phyloP scores from a whole-genome alignment of 2,329 filamentous ascomycete species.

The Fusarium algeriense region DNA sequence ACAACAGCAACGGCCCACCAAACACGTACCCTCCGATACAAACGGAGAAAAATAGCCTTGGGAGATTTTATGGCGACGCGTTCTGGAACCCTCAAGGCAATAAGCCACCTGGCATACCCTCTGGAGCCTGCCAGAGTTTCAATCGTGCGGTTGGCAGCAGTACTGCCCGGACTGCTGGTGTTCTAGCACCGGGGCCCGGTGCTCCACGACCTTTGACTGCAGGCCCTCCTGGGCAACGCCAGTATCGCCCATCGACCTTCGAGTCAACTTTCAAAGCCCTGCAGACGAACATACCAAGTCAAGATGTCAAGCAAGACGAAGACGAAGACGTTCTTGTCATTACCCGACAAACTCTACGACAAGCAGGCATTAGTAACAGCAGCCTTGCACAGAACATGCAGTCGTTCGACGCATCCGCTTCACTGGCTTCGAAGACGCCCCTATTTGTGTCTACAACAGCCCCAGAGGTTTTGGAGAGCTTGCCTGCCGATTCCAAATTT shows the following conservation, averaged over 20 bases:
- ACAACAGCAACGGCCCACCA: conserved; percentile 7
- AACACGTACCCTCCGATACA: conserved; percentile 12
- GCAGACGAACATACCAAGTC: conserved; percentile 43
- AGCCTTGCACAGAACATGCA: conserved; percentile 17
- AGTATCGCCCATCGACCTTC: conserved; percentile 60
- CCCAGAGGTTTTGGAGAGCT: background rate
- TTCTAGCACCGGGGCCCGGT: conserved; percentile 52
- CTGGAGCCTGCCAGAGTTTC: conserved; percentile 18
- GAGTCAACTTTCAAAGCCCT: conserved; percentile 55
- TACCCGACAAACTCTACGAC: conserved; percentile 38
- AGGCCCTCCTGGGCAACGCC: conserved; percentile 66
- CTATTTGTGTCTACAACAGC: background rate
- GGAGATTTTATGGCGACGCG: conserved; percentile 22
- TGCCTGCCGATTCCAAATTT: conserved; percentile 2
- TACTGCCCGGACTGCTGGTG: conserved; percentile 22
- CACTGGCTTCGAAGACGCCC: conserved; percentile 2
- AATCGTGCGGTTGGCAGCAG: conserved; percentile 31
- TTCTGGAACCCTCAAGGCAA: conserved; percentile 15
- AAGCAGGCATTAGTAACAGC: conserved; percentile 41
- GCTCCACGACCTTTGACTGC: conserved; percentile 65
- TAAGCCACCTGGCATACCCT: conserved; percentile 11
- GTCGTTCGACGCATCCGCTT: conserved; percentile 12
- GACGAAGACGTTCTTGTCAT: conserved; percentile 44
- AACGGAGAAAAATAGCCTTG: conserved; percentile 24
- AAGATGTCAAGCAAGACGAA: conserved; percentile 44